These are phyloP conservation scores for Aegilops bicornis DNA, from an alignment of 176 grass and related monocot species.

Conservation along the genomic window DNA sequence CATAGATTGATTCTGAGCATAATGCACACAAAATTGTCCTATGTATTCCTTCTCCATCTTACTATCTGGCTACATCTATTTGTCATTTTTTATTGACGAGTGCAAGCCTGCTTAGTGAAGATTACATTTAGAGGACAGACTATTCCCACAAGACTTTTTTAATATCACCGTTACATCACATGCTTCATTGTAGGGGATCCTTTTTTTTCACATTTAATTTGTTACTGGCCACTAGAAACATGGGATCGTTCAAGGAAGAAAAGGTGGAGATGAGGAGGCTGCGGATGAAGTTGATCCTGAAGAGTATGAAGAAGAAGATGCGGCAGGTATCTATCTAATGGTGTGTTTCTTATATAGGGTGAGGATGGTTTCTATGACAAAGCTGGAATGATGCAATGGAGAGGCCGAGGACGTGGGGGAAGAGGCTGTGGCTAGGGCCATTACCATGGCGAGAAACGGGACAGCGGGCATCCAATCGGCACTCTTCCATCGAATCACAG, in stretches of 20 bases:
- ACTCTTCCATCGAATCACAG: constrained; percentile 41
- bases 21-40: background rate
- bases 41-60: background rate
- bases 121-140: background rate
- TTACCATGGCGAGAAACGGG: constrained; percentile 32
- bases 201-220: background rate
- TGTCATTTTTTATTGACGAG: background rate
- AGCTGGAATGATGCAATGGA: constrained; percentile 36
- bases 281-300: constrained; percentile 42
- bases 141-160: background rate
- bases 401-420: constrained; percentile 54
- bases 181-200: background rate
- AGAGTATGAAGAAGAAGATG: constrained; percentile 33
- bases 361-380: constrained; percentile 50
- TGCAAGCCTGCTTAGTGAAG: too few species aligned
- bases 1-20: background rate
- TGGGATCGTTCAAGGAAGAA: constrained; percentile 36
- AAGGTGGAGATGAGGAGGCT: constrained; percentile 35
- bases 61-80: background rate
- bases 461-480: constrained; percentile 27
- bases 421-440: constrained; percentile 44
- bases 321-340: constrained; percentile 25
- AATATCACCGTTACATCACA: background rate
- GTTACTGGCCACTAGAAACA: constrained; percentile 30
- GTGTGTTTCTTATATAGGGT: constrained; percentile 17